Percentiles rank a stretch among this genome's conserved stretches.
These are phyloP conservation scores for Nakaseomyces nivariensis DNA, from an alignment of 1,139 yeast genomes.

Conservation along the genomic window DNA sequence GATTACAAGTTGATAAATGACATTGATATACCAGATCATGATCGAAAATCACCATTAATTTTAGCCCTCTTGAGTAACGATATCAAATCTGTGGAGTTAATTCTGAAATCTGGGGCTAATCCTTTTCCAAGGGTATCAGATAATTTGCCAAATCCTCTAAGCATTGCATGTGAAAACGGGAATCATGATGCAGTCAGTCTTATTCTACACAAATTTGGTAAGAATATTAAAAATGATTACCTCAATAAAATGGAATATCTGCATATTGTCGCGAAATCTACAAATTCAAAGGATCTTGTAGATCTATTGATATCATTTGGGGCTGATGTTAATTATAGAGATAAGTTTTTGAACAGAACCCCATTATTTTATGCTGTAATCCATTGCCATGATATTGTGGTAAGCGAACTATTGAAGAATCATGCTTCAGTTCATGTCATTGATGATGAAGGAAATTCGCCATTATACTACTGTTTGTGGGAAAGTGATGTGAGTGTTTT, in stretches of 20 bases:
- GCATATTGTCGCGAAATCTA: constrained; percentile 75
- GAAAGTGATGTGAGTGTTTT: constrained; percentile 82
- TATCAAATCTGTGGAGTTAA: constrained; percentile 39
- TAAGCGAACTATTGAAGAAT: constrained; percentile 52
- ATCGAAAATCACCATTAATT: constrained; percentile 70
- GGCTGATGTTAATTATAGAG: constrained; percentile 69
- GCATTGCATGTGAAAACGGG: constrained; percentile 84
- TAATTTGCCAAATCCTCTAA: constrained; percentile 63
- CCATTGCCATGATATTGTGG: constrained; percentile 70
- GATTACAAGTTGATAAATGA: constrained; percentile 18
- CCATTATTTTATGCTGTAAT: constrained; percentile 85
- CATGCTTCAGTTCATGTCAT: constrained; percentile 64
- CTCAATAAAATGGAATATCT: constrained; percentile 49
- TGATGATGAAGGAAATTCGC: constrained; percentile 81
- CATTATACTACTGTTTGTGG: constrained; percentile 84
- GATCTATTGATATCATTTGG: constrained; percentile 61
- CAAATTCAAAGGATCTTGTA: constrained; percentile 61
- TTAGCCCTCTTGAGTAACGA: constrained; percentile 68
- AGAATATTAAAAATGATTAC: not conserved
- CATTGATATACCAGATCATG: constrained; percentile 50
- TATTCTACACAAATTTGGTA: constrained; percentile 31
- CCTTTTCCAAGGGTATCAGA: not conserved
- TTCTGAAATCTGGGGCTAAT: constrained; percentile 12
- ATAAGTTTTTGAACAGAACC: constrained; percentile 86
- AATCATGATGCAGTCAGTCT: constrained; percentile 60